Evolutionary conservation across 345 rosid species (phyloP).

Genomic region (Corchorus olitorius): DNA sequence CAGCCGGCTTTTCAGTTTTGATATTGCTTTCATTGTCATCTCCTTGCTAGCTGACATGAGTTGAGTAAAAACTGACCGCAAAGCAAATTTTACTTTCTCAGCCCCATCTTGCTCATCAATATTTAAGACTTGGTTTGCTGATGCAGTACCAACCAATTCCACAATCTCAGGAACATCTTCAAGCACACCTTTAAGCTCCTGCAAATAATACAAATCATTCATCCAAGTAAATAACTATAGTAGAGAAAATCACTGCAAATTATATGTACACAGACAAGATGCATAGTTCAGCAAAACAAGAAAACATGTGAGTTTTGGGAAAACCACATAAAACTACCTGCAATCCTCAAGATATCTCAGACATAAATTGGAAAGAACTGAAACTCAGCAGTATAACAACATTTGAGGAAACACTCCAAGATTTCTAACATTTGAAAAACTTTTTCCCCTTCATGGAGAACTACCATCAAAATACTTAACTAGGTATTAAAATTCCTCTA

Average conservation of each 20-base stretch:
- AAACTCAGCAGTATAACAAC: background rate
- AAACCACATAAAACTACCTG: background rate
- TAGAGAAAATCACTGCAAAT: background rate
- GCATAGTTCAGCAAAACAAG: background rate
- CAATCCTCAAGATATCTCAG: background rate
- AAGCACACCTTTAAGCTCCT: slow-evolving; percentile 91
- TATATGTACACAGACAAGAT: background rate
- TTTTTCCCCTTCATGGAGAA: background rate
- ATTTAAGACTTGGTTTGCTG: slow-evolving; percentile 48
- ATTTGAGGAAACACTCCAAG: background rate
- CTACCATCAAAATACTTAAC: background rate
- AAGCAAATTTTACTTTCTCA: slow-evolving; percentile 56
- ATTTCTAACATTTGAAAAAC: background rate
- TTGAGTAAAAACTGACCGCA: slow-evolving; percentile 76
- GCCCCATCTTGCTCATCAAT: slow-evolving; percentile 51
- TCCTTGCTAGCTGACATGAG: slow-evolving; percentile 82
- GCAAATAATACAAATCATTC: slow-evolving; percentile 21
- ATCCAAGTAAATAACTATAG: slow-evolving; percentile 5
- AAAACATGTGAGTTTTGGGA: background rate
- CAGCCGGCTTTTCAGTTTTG: slow-evolving; percentile 66
- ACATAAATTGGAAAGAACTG: background rate
- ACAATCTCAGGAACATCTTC: slow-evolving; percentile 77
- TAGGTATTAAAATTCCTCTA: slow-evolving; percentile 1
- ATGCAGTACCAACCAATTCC: slow-evolving; percentile 69
- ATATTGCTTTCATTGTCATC: slow-evolving; percentile 51